phyloP scores from a whole-genome alignment of 345 rosid species.

The Syzygium grande region DNA sequence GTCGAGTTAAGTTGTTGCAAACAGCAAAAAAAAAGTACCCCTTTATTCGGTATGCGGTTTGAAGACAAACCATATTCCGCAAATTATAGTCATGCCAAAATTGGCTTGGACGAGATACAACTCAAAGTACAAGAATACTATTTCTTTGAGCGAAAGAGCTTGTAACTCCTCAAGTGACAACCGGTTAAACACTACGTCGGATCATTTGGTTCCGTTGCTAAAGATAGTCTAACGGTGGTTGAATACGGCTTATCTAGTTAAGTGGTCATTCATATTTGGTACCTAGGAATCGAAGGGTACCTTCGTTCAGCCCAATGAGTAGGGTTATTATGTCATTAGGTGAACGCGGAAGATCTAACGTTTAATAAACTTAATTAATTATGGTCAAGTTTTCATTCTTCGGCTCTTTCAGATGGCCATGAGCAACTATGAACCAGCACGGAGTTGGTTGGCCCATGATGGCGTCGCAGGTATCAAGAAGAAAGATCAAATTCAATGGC shows the following conservation, averaged over 20 bases:
- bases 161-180: background rate
- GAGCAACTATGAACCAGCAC: background rate
- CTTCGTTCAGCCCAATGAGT: background rate
- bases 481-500: background rate
- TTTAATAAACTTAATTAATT: background rate
- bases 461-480: background rate
- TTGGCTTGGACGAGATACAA: background rate
- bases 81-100: background rate
- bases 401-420: background rate
- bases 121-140: background rate
- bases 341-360: fast-evolving
- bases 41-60: background rate
- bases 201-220: background rate
- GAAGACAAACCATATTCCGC: background rate
- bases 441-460: background rate
- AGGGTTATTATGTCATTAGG: background rate
- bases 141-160: background rate
- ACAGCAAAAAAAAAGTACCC: background rate
- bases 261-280: background rate
- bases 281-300: background rate
- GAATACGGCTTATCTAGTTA: background rate
- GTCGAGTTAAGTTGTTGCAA: background rate
- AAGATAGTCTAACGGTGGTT: background rate
- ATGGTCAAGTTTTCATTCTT: background rate
- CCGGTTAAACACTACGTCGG: too few relatives aligned